Percentiles rank a stretch among this genome's conserved stretches.
Evolutionary conservation across 2,329 filamentous ascomycete species (phyloP).

Genomic region (Aureobasidium leucospermi): DNA sequence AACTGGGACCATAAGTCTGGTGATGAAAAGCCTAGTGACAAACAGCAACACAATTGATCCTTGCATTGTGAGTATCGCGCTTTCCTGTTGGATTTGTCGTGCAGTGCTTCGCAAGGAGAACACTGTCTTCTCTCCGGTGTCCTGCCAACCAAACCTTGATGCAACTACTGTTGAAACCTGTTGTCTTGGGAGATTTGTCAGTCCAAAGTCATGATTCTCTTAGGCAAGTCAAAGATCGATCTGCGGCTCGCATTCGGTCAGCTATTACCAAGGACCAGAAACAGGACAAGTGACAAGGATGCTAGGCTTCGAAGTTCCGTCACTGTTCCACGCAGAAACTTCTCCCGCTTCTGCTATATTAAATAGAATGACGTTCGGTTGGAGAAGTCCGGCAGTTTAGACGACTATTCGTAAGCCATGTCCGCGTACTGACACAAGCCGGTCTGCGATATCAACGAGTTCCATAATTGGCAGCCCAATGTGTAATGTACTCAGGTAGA

Average conservation of each 20-base stretch:
- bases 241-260: not conserved
- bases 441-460: not conserved
- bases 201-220: not conserved
- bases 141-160: not conserved
- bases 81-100: not conserved
- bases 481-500: not conserved
- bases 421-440: not conserved
- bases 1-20: not conserved
- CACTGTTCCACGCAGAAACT: constrained; percentile 9
- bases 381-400: not conserved
- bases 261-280: not conserved
- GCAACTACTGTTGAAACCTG: not conserved
- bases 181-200: not conserved
- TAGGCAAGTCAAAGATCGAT: not conserved
- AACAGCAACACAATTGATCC: not conserved
- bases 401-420: not conserved
- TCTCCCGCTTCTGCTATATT: constrained; percentile 10
- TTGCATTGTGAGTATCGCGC: not conserved
- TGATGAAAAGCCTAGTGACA: not conserved
- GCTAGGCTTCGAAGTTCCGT: not conserved
- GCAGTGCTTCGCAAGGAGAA: not conserved
- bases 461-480: not conserved
- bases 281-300: not conserved
- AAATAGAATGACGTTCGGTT: constrained; percentile 5
- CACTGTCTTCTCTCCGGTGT: not conserved